These are phyloP conservation scores for Lactarius deliciosus DNA, from an alignment of 768 basidiomycete genomes.

Conservation along the genomic window DNA sequence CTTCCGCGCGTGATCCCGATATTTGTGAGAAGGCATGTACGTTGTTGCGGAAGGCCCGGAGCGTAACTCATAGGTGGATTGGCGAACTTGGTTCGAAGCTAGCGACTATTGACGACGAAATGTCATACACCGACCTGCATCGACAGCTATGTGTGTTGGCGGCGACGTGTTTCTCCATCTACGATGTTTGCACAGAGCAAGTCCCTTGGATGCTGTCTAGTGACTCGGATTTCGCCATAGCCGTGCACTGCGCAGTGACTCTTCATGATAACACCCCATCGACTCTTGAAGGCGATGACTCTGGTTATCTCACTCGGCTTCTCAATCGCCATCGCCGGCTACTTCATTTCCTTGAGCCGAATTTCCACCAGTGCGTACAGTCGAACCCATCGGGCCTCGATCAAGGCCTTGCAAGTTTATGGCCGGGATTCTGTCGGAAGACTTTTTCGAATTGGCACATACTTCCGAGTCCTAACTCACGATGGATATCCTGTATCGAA, in stretches of 20 bases:
- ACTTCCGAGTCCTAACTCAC: slow-evolving; percentile 13
- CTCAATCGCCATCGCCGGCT: slow-evolving; percentile 6
- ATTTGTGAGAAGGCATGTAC: neutral
- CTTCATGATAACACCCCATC: slow-evolving; percentile 7
- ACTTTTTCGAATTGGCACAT: slow-evolving; percentile 7
- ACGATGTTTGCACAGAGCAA: slow-evolving; percentile 1
- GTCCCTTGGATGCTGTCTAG: neutral
- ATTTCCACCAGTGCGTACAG: neutral
- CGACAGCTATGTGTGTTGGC: slow-evolving; percentile 16
- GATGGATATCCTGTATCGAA: slow-evolving; percentile 13
- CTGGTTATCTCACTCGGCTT: neutral
- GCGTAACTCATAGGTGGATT: slow-evolving; percentile 4
- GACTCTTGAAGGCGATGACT: neutral
- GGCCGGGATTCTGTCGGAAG: slow-evolving; percentile 6
- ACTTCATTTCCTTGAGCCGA: slow-evolving; percentile 1
- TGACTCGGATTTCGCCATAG: slow-evolving; percentile 9
- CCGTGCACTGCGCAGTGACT: slow-evolving; percentile 18
- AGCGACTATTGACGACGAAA: neutral
- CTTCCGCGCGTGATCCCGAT: too few species aligned
- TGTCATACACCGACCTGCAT: neutral
- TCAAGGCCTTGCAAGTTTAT: neutral
- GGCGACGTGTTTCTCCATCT: slow-evolving; percentile 10
- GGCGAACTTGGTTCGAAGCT: neutral
- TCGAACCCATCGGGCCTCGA: neutral
- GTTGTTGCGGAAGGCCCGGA: slow-evolving; percentile 7